Evolutionary conservation across 441 rosid species (phyloP).

Genomic region (Populus hybrid): DNA sequence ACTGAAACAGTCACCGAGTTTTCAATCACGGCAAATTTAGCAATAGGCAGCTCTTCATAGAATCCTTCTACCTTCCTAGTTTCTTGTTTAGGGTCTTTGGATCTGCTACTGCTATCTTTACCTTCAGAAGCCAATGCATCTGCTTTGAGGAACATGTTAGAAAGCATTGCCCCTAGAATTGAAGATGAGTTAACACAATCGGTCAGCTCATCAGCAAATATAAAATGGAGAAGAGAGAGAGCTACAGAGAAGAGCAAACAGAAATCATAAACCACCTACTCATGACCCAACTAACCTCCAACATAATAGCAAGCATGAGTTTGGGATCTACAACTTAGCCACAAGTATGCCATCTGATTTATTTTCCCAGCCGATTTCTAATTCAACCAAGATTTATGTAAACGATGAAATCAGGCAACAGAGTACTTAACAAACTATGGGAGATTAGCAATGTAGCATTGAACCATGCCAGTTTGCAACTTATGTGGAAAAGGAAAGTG

Average conservation of each 20-base stretch:
- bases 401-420: neutral
- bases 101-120: conserved; percentile 30
- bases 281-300: conserved; percentile 12
- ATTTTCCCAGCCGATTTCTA: conserved; percentile 3
- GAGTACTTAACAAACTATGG: neutral
- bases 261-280: conserved; percentile 14
- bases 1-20: conserved; percentile 59
- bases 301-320: conserved; percentile 5
- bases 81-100: conserved; percentile 37
- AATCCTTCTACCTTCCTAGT: conserved; percentile 50
- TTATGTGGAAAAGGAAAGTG: neutral
- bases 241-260: neutral
- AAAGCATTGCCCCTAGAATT: conserved; percentile 55
- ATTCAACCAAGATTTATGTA: neutral
- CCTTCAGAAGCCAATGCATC: conserved; percentile 34
- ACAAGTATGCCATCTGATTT: conserved; percentile 12
- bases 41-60: conserved; percentile 67
- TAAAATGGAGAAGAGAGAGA: neutral
- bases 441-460: neutral
- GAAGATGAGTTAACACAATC: conserved; percentile 17
- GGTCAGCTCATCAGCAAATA: conserved; percentile 20
- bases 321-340: conserved; percentile 15
- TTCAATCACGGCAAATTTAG: conserved; percentile 44
- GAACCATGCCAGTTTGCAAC: neutral
- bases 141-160: conserved; percentile 47